These are phyloP conservation scores for Cyclocybe cylindracea DNA, from an alignment of 768 basidiomycete genomes.

Conservation along the genomic window DNA sequence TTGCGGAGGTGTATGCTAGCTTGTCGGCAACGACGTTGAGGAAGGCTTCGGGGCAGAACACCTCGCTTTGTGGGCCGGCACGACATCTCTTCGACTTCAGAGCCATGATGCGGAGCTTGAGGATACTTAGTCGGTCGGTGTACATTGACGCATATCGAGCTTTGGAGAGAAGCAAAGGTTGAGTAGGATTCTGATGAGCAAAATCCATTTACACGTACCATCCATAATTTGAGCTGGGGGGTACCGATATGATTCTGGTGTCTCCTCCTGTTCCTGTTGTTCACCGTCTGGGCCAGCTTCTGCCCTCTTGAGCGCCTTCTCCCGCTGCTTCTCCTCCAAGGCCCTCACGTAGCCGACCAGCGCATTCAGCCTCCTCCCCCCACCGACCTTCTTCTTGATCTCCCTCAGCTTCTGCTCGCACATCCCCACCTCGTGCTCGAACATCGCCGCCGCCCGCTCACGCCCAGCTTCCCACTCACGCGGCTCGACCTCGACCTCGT, in stretches of 20 bases:
- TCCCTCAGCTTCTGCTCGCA: slow-evolving; percentile 88
- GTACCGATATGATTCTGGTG: slow-evolving; percentile 81
- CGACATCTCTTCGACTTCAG: slow-evolving; percentile 89
- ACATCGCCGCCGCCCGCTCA: slow-evolving; percentile 69
- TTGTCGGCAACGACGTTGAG: slow-evolving; percentile 96
- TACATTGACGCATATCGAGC: slow-evolving; percentile 93
- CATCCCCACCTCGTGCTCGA: slow-evolving; percentile 81
- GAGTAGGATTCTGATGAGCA: neutral
- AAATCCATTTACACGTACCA: slow-evolving; percentile 51
- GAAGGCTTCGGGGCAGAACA: slow-evolving; percentile 96
- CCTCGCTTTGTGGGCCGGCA: slow-evolving; percentile 83
- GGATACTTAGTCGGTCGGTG: slow-evolving; percentile 73
- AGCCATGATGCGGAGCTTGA: slow-evolving; percentile 85
- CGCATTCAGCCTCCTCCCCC: slow-evolving; percentile 72
- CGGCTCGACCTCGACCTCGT: slow-evolving; percentile 93
- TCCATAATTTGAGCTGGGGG: slow-evolving; percentile 91
- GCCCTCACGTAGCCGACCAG: slow-evolving; percentile 81
- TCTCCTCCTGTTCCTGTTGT: slow-evolving; percentile 35
- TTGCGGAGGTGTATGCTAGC: slow-evolving; percentile 90
- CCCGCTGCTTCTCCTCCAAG: slow-evolving; percentile 76
- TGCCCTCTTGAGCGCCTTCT: slow-evolving; percentile 55
- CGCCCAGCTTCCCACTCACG: slow-evolving; percentile 92
- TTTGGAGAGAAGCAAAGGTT: slow-evolving; percentile 30
- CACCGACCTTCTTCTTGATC: slow-evolving; percentile 87
- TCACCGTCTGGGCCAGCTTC: slow-evolving; percentile 35